Evolutionary conservation across 2,329 filamentous ascomycete genomes (phyloP), one percentile per base, ranked within the genome.

Genomic region (Orbilia quercus): DNA sequence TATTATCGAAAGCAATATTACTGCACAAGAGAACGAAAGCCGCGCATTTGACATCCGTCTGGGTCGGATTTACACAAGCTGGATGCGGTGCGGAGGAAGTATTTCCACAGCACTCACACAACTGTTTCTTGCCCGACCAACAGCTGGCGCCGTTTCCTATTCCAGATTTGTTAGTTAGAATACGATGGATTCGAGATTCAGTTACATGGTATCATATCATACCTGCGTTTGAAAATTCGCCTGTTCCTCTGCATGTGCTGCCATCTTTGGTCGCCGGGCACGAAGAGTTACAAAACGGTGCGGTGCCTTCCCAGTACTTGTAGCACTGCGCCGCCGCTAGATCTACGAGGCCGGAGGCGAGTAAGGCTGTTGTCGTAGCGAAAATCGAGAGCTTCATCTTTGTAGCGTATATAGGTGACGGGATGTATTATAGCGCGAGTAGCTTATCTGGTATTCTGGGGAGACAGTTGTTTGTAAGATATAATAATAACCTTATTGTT

Each of bases 241-340:
- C 51, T 2, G 66, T 71, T 28, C 50, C 66, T 40, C 47, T 58
- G 11, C 66, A 71, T 18, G 23, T 47, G 31, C 38, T 28, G 6
- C 58, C 58, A 18, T 38, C 18, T 7, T 58, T 38, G 45, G 12
- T 58, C 2, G 50, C 11, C 7, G 66, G 66, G 25, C 66, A 71
- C 6, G 31, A 34, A 14, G 66, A 64, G 23, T 64, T 44, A 28
- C 66, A 71, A 22, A 63, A 64, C 7, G 66, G 66, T 34, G 66
- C 66, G 36, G 66, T 71, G 7, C 66, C 66, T 42, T 71, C 66
- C 66, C 66, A 71, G 51, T 58, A 64, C 23, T 3, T 34, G 45
- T 57, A 28, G 20, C 66, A 71, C 18, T 53, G 40, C 22, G 66
- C 66, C 20, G 58, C 45, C 2, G 45, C 51, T 7, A 58, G 7